Evolutionary conservation across 2,329 filamentous ascomycete genomes (phyloP), one percentile per base, ranked within the genome.

Genomic region (Aschersonia sp.): DNA sequence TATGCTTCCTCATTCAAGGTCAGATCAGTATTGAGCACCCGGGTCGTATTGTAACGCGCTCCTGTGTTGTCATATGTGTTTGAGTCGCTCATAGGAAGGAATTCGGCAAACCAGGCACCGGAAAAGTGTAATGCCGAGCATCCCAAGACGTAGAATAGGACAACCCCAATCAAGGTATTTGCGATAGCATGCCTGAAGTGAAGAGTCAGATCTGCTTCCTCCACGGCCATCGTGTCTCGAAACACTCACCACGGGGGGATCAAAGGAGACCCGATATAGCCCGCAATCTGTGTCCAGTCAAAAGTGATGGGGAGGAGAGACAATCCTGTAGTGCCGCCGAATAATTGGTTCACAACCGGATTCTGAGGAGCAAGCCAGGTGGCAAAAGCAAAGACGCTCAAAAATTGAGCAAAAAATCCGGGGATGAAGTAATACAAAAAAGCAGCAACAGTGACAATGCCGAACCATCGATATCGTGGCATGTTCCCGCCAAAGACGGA

Each of bases 221-320:
- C 4, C 41, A 43, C 8, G n/a, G 14, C n/a, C 14, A 14, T 37
- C 12, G 35, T 22, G 35, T 12, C 8, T 30, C 22, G 11, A 7
- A 31, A 9, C 11, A 58, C 70, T 50, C 58, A 76, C 75, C 81
- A 87, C 5, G 83, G 83, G 3, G 81, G 76, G 45, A 85, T 81
- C 39, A 87, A 63, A 22, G 82, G 83, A 8, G 79, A 83, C 32
- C 76, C 76, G 46, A 83, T 69, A 51, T 77, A 87, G 44, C 81
- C 83, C 4, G 80, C 72, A 46, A 86, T 73, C 55, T 85, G 80
- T 5, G 80, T 82, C 82, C 83, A 87, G 66, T 87, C 83, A 57
- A 87, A 85, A 0, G 82, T 86, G 33, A 87, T 76, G 1, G 83
- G 83, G 6, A 87, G 64, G 31, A 87, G 57, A 0, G 79, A 83